Base-by-base conservation (phyloP, 257 asterid species). In the Lycium barbarum region DNA sequence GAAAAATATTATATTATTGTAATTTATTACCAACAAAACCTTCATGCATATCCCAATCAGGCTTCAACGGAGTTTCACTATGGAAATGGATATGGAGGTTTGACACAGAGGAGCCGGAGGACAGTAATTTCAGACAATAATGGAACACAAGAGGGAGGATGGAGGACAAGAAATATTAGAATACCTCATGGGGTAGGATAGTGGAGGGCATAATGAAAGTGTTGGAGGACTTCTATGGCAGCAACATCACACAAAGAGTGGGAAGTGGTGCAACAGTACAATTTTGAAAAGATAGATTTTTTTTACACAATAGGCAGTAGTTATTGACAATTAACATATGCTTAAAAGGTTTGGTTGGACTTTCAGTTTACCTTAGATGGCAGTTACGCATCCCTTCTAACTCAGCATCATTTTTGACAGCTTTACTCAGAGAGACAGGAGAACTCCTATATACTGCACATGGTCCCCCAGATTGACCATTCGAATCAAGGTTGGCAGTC, bases 351-450 rank as follows among this genome's bases (percentile, higher is more conserved):
- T 53, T 14, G 9, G 53, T 53, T 76, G 82, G 33, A 76, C 59
- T 33, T 59, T 87, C 85, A 80, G 66, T 88, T 26, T 88, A 95
- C 98, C 98, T 97, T 57, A 96, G 92, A 90, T 96, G 99, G 90
- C 91, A 91, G 84, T 91, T 88, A 62, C 92, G 92, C 98, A 97
- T 96, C 89, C 99, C 99, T 87, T 92, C 93, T 79, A 96, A 85
- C 87, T 97, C 99, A 63, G 98, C 96, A 90, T 90, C 97, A 89
- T 97, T 97, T 92, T 97, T 96, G 85, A 97, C 88, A 86, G 99
- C 98, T 92, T 97, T 97, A 74, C 93, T 91, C 83, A 95, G 84
- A 85, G 97, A 92, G 89, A 97, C 82, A 53, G 99, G 99, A 81
- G 99, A 97, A 90, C 90, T 89, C 92, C 84, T 90, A 86, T 84